Conservation (phyloP, 306 rosid species). For the Potentilla sterilis region DNA sequence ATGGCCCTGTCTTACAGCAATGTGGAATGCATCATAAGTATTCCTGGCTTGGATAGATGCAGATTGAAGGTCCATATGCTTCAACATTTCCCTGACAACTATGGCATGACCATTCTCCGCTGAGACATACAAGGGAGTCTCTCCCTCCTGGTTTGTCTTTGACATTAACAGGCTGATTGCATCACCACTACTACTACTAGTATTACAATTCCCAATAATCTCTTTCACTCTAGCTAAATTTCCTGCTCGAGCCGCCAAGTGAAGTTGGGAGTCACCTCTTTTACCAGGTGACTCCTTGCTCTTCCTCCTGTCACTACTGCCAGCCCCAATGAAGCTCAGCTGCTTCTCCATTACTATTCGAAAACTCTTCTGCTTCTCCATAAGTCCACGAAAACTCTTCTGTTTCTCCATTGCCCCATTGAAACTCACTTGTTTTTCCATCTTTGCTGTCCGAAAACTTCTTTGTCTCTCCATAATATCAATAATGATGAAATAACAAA, state of each 20-base stretch:
- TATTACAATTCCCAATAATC: slow-evolving; percentile 46
- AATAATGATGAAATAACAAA: slow-evolving; percentile 18
- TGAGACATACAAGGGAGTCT: slow-evolving; percentile 86
- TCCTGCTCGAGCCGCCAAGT: slow-evolving; percentile 81
- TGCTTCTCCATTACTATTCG: slow-evolving; percentile 62
- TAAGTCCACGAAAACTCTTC: slow-evolving; percentile 75
- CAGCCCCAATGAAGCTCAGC: slow-evolving; percentile 49
- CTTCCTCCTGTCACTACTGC: slow-evolving; percentile 34
- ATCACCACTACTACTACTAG: slow-evolving; percentile 24
- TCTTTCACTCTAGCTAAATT: slow-evolving; percentile 56
- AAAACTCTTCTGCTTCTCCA: slow-evolving; percentile 77
- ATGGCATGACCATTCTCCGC: slow-evolving; percentile 73
- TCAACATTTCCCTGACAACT: slow-evolving; percentile 72
- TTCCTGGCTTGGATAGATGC: slow-evolving; percentile 77
- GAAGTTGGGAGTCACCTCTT: slow-evolving; percentile 59
- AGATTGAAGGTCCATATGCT: slow-evolving; percentile 69
- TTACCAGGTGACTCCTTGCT: slow-evolving; percentile 55
- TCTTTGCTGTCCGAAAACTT: slow-evolving; percentile 18
- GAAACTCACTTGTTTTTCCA: slow-evolving; percentile 25
- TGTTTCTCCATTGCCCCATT: slow-evolving; percentile 45
- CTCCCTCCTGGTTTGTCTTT: slow-evolving; percentile 79
- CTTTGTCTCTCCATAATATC: slow-evolving; percentile 34
- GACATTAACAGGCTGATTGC: slow-evolving; percentile 47
- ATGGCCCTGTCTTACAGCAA: slow-evolving; percentile 89
- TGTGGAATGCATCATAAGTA: slow-evolving; percentile 85